Evolutionary conservation across 805 yeast genomes (phyloP), one percentile per base, ranked within the genome.

Genomic region (Lipomyces orientalis): DNA sequence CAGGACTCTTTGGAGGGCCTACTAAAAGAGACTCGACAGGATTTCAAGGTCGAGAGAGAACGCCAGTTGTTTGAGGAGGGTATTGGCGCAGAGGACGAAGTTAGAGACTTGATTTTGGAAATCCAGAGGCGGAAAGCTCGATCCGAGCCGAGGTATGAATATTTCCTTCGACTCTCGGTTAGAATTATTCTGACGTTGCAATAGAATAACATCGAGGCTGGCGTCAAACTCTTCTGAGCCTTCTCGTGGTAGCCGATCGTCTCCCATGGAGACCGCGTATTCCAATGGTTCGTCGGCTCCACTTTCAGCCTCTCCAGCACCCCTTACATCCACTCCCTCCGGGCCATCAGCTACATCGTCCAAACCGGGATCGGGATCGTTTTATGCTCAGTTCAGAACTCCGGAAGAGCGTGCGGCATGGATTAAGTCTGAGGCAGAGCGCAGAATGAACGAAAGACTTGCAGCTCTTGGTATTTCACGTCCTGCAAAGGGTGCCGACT

Each of bases 51-150:
- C 12, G 82, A 80, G 54, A 74, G 83, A n/a, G 90, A 89, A 4
- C 83, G 85, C 56, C 83, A 86, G 46, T 88, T 89, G 74, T 93
- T 93, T 91, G 97, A 90, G 69, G 83, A 86, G 58, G 97, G 97
- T 12, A 80, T 87, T 52, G 97, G 93, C 52, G 88, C 92, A 34
- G 87, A 86, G 73, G 84, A 87, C n/a, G 83, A 85, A 51, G 93
- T 91, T 56, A 83, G 84, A 64, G 80, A 80, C 5, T 87, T 93
- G 71, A 87, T 93, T 69, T 80, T 79, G 58, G 85, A 84, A 58
- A 80, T 92, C 73, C 82, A 43, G 31, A 25, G 66, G 31, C 64
- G 61, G 31, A 33, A 34, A 12, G 35, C 34, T n/a, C 39, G 34
- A n/a, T 25, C 59, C 14, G n/a, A 52, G 55, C 55, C 37, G 61